Percentiles rank a stretch among this genome's conserved stretches.
Evolutionary conservation across 495 filamentous ascomycete genomes (phyloP).

Genomic region (Neurospora sp.): DNA sequence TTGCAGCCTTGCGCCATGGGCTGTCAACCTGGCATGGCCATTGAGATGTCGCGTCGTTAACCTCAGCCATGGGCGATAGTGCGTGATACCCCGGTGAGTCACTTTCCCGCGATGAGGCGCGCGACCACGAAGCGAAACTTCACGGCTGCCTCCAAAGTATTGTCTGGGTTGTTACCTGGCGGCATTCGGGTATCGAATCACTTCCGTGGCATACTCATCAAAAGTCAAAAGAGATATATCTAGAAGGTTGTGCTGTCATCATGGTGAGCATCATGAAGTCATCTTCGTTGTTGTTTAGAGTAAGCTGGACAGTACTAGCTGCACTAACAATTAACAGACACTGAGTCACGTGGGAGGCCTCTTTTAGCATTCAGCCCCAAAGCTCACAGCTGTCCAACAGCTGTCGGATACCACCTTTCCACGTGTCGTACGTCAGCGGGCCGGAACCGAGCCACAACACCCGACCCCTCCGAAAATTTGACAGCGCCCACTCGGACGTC

Average conservation of each 20-base stretch:
- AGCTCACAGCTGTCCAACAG: neutral
- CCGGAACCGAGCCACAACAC: neutral
- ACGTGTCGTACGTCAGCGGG: neutral
- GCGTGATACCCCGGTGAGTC: neutral
- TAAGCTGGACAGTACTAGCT: neutral
- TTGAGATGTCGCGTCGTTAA: neutral
- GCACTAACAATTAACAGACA: neutral
- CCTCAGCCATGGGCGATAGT: neutral
- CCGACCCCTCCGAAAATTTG: neutral
- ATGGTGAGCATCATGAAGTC: neutral
- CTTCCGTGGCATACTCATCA: neutral
- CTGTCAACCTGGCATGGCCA: neutral
- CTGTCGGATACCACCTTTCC: neutral
- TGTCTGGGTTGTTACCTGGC: neutral
- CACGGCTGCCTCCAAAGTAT: neutral
- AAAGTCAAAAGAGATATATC: neutral
- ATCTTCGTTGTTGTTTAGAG: neutral
- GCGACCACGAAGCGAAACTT: neutral
- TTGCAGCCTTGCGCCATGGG: neutral
- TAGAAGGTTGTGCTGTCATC: neutral
- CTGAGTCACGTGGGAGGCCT: neutral
- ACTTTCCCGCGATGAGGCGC: neutral
- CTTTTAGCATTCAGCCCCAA: neutral
- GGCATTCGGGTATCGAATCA: neutral
- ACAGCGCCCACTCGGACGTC: neutral